phyloP scores from a whole-genome alignment of 2,329 filamentous ascomycete species.

The Rhinocladiella mackenziei region DNA sequence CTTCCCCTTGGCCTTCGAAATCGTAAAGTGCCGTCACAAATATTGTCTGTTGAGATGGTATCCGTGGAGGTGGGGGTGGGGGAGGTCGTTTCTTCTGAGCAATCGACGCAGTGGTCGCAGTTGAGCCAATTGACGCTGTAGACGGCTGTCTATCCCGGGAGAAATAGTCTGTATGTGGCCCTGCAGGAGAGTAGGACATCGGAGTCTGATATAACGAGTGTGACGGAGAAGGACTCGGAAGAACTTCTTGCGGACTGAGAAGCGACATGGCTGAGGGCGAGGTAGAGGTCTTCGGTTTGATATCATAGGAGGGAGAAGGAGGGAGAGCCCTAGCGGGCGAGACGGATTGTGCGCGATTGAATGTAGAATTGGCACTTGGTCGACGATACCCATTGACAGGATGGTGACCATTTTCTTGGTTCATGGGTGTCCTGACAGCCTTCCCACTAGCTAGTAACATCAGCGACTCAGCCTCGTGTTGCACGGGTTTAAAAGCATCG shows the following conservation, averaged over 20 bases:
- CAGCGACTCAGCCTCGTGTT: slow-evolving; percentile 64
- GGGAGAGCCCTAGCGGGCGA: slow-evolving; percentile 32
- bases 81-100: slow-evolving; percentile 72
- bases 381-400: slow-evolving; percentile 40
- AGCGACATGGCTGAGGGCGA: slow-evolving; percentile 32
- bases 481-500: slow-evolving; percentile 57
- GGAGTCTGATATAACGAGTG: slow-evolving; percentile 31
- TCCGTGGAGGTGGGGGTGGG: slow-evolving; percentile 66
- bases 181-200: slow-evolving; percentile 37
- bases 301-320: slow-evolving; percentile 34
- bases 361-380: slow-evolving; percentile 37
- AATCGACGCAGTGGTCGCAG: slow-evolving; percentile 34
- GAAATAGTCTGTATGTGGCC: slow-evolving; percentile 46
- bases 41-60: slow-evolving; percentile 45
- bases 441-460: slow-evolving; percentile 63
- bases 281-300: slow-evolving; percentile 33
- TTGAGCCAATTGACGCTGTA: slow-evolving; percentile 32
- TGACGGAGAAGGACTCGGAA: slow-evolving; percentile 28
- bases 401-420: slow-evolving; percentile 42
- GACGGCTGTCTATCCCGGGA: slow-evolving; percentile 41
- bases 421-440: slow-evolving; percentile 56
- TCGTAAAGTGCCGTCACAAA: slow-evolving; percentile 71
- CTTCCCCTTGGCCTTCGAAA: slow-evolving; percentile 65
- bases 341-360: slow-evolving; percentile 32
- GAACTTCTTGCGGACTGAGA: slow-evolving; percentile 23